Evolutionary conservation across 495 filamentous ascomycete species (phyloP).

Genomic region (Penicillium longicatenatum): DNA sequence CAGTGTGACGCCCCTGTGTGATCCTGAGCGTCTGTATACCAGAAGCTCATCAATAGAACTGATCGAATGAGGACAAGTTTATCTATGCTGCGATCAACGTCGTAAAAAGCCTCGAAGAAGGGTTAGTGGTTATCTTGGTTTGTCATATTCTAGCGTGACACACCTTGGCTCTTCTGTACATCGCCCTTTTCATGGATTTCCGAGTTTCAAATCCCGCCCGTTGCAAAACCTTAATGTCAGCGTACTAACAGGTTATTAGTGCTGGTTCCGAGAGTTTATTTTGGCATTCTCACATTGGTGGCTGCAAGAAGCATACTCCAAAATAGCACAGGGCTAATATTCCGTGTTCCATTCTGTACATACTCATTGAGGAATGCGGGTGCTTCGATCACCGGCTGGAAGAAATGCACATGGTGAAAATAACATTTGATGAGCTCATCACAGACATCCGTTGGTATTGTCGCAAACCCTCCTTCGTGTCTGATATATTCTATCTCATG

Average conservation of each 20-base stretch:
- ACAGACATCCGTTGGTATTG: background rate
- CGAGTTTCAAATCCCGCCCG: conserved; percentile 3
- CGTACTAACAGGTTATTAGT: background rate
- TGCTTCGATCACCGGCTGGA: conserved; percentile 5
- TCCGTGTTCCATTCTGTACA: background rate
- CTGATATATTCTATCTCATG: conserved; percentile 6
- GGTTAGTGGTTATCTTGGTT: background rate
- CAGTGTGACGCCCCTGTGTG: conserved; percentile 7
- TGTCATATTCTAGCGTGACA: background rate
- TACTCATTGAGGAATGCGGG: conserved; percentile 4
- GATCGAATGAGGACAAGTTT: conserved; percentile 8
- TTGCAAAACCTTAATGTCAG: background rate
- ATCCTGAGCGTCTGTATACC: conserved; percentile 9
- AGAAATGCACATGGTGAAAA: conserved; percentile 9
- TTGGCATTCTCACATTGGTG: background rate
- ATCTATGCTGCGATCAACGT: conserved; percentile 7
- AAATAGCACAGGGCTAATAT: conserved; percentile 2
- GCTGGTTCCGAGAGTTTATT: background rate
- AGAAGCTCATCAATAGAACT: conserved; percentile 7
- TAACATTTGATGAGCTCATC: conserved; percentile 5
- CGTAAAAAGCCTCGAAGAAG: background rate
- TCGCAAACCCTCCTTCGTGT: conserved; percentile 1
- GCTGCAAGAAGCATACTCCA: conserved; percentile 10
- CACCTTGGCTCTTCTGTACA: conserved; percentile 7
- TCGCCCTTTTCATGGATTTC: conserved; percentile 8